These are phyloP conservation scores for Nitzschia inconspicua DNA, from an alignment of 108 stramenopile species.

Conservation along the genomic window DNA sequence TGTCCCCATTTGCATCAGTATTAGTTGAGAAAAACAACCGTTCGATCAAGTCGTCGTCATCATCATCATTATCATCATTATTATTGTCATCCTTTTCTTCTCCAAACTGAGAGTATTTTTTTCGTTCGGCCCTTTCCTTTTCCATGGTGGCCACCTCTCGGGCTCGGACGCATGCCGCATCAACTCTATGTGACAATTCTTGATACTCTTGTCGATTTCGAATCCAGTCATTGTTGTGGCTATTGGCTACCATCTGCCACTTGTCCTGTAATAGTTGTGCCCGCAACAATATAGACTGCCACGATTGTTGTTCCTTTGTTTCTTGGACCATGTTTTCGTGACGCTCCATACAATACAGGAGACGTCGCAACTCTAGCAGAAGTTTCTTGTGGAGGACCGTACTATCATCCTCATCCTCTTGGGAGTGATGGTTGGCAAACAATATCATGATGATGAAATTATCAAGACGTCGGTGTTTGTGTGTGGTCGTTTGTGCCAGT, in stretches of 20 bases:
- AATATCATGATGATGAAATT: too few species aligned
- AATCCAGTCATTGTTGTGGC: neutral
- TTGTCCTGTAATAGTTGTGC: slow-evolving; percentile 29
- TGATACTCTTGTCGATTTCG: neutral
- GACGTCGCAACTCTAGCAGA: slow-evolving; percentile 7
- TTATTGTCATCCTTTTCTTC: neutral
- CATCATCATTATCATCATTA: neutral
- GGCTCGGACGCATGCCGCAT: slow-evolving; percentile 26
- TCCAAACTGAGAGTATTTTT: slow-evolving; percentile 1
- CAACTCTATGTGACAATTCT: slow-evolving; percentile 12
- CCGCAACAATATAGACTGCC: slow-evolving; percentile 19
- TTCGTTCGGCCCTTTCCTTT: slow-evolving; percentile 7
- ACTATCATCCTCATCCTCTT: too few species aligned
- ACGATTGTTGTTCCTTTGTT: slow-evolving; percentile 6
- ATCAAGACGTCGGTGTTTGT: too few species aligned
- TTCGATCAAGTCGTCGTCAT: slow-evolving; percentile 10
- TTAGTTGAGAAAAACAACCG: slow-evolving; percentile 8
- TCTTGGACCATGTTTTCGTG: neutral
- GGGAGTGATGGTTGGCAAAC: too few species aligned
- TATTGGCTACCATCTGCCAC: slow-evolving; percentile 14
- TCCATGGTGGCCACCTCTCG: slow-evolving; percentile 1
- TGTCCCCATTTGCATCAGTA: neutral
- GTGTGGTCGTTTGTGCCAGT: too few species aligned
- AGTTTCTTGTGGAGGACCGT: too few species aligned
- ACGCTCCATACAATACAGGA: slow-evolving; percentile 28